Evolutionary conservation across 352 stramenopile species (phyloP), one percentile per base, ranked within the genome.

Genomic region (Globisporangium echinulatum): DNA sequence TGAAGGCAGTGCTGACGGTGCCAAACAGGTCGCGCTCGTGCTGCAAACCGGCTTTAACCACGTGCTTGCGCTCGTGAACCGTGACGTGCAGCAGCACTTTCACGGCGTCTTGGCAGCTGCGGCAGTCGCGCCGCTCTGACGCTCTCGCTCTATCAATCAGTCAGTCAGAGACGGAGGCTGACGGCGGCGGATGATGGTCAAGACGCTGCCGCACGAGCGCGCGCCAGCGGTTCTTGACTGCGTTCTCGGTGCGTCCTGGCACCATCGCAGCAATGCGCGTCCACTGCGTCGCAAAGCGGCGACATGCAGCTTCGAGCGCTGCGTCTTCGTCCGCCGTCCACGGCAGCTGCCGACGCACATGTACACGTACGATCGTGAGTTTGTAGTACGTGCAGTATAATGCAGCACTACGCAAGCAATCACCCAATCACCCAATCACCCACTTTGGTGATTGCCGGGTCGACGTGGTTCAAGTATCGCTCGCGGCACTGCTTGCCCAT

Each of bases 401-500:
- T 33, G 25, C 25, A 33, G 25, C 25, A 33, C 25, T 3, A 33
- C 25, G 2, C 25, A 33, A 33, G 25, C 25, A 33, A 33, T 33
- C 25, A 3, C 25, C 25, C 25, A 33, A 33, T 33, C 25, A 3
- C 25, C 25, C 25, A 33, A 33, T 17, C 42, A 43, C 52, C 17
- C 52, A 91, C 82, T 57, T 67, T 75, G 17, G 47, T 70, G 39
- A 89, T 71, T 0, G 67, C 66, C 2, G 72, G 69, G 17, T 89
- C 69, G 17, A 88, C 52, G 10, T 87, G 72, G 51, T 92, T 90
- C 42, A 78, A 14, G 51, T 81, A 92, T 19, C 82, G 74, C 51
- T 92, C 82, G 10, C 82, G 80, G 37, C 82, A 92, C 52, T 92
- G 82, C 37, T 86, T 92, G 14, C 76, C 79, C 7, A 85, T 42